Conservation (phyloP, 2,329 filamentous ascomycete species). For the Calonectria multiphialidica region DNA sequence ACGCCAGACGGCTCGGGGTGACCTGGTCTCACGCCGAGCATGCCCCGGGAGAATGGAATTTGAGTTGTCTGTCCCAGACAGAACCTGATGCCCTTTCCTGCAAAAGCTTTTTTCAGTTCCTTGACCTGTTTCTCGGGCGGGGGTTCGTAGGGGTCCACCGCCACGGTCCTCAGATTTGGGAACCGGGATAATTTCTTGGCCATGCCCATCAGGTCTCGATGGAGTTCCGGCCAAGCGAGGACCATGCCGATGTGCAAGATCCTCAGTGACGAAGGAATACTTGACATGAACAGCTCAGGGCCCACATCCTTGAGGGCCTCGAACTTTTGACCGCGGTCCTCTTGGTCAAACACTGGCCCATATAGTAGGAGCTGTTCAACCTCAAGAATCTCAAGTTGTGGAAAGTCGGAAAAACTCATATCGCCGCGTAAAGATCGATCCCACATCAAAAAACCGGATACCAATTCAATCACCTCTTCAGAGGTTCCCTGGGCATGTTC, state of each 20-base stretch:
- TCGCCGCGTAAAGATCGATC: slow-evolving; percentile 40
- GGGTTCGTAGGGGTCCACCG: slow-evolving; percentile 40
- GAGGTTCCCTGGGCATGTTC: slow-evolving; percentile 38
- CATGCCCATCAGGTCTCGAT: slow-evolving; percentile 40
- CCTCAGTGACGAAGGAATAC: slow-evolving; percentile 37
- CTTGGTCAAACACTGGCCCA: slow-evolving; percentile 40
- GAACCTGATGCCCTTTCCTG: slow-evolving; percentile 32
- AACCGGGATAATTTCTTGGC: slow-evolving; percentile 37
- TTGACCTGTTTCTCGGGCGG: slow-evolving; percentile 32
- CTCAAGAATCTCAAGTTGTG: slow-evolving; percentile 41
- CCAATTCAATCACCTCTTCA: slow-evolving; percentile 40
- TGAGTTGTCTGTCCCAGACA: slow-evolving; percentile 40
- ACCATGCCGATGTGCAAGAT: slow-evolving; percentile 43
- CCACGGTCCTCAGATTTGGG: slow-evolving; percentile 37
- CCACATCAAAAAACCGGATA: slow-evolving; percentile 41
- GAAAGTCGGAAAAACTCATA: slow-evolving; percentile 41
- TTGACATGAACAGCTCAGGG: slow-evolving; percentile 41
- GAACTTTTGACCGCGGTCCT: slow-evolving; percentile 33
- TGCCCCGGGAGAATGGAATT: slow-evolving; percentile 41
- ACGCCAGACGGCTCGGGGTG: slow-evolving; percentile 29
- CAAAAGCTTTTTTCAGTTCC: slow-evolving; percentile 35
- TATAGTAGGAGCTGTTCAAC: slow-evolving; percentile 44
- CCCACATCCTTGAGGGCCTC: slow-evolving; percentile 33
- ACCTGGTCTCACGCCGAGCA: slow-evolving; percentile 42
- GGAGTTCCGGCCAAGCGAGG: slow-evolving; percentile 42